phyloP scores from a whole-genome alignment of 306 rosid species.

The Rubus parviflorus region DNA sequence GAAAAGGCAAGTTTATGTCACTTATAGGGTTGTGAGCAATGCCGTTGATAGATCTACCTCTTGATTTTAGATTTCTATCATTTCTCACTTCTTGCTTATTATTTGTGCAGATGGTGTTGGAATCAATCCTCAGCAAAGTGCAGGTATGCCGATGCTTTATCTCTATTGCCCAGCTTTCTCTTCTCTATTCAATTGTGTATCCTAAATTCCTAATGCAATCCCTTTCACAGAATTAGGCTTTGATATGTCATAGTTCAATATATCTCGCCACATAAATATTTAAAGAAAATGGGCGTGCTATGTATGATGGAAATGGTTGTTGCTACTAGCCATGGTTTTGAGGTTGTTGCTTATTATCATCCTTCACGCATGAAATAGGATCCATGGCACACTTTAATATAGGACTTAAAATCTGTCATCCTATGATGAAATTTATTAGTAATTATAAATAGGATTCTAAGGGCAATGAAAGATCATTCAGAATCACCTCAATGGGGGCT shows the following conservation, averaged over 20 bases:
- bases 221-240: background rate
- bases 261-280: background rate
- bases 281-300: background rate
- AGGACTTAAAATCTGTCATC: background rate
- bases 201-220: too few relatives aligned
- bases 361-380: background rate
- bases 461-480: background rate
- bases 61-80: background rate
- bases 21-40: background rate
- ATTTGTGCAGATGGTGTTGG: slow-evolving; percentile 88
- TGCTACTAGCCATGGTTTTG: background rate
- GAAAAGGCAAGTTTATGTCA: background rate
- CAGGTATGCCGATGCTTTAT: slow-evolving; percentile 53
- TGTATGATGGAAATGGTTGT: background rate
- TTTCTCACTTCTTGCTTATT: slow-evolving; percentile 21
- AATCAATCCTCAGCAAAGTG: slow-evolving; percentile 97
- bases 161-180: background rate
- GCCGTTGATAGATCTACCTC: background rate
- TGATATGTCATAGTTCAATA: slow-evolving; percentile 4
- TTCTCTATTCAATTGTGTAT: background rate
- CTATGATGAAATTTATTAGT: background rate
- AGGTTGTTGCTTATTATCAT: background rate
- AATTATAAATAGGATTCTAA: background rate
- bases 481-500: background rate
- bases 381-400: background rate